Percentiles rank a stretch among this genome's conserved stretches.
Conservation (phyloP, 2,329 filamentous ascomycete species). For the Talaromyces sp. region DNA sequence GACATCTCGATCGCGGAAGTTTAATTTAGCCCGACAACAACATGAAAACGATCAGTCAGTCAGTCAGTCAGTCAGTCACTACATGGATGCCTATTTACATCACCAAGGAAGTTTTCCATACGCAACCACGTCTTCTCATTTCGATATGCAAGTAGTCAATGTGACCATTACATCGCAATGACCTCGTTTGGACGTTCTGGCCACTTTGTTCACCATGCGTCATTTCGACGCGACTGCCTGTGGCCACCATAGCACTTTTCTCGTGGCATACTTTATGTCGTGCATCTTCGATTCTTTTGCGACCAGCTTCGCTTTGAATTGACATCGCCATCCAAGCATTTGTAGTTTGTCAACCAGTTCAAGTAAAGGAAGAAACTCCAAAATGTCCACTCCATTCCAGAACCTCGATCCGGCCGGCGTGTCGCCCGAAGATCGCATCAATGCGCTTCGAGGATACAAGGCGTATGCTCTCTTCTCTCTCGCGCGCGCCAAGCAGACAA, state of each 20-base stretch:
- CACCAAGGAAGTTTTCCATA: too few relatives aligned
- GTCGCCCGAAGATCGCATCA: conserved; percentile 20
- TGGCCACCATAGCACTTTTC: conserved; percentile 8
- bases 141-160: not conserved
- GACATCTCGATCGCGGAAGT: not conserved
- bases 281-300: not conserved
- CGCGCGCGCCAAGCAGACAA: too few relatives aligned
- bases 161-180: conserved; percentile 2
- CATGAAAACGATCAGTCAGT: not conserved
- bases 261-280: not conserved
- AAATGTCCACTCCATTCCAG: conserved; percentile 17
- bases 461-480: conserved; percentile 12
- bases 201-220: conserved; percentile 11
- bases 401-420: conserved; percentile 17
- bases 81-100: not conserved
- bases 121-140: not conserved
- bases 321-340: not conserved
- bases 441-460: conserved; percentile 21
- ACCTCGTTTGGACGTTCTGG: not conserved
- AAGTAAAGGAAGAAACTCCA: not conserved
- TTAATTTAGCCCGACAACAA: not conserved
- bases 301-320: too few relatives aligned
- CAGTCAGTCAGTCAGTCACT: too few relatives aligned
- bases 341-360: not conserved
- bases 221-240: not conserved